phyloP scores from a whole-genome alignment of 2,329 filamentous ascomycete genomes.

The Pseudogymnoascus sp. region DNA sequence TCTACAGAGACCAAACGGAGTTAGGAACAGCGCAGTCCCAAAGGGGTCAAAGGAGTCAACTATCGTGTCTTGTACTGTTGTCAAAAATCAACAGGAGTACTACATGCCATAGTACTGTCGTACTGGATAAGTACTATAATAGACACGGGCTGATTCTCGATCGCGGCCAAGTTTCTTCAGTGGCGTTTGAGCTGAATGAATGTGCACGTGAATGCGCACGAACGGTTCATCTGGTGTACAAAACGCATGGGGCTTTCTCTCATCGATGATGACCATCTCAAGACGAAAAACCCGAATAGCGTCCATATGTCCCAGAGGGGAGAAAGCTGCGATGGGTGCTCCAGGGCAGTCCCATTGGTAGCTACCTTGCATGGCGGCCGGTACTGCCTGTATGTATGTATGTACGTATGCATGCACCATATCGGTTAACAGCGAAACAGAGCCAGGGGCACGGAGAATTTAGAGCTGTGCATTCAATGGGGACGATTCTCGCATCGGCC shows the following conservation, averaged over 20 bases:
- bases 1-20: background rate
- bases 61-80: background rate
- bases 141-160: background rate
- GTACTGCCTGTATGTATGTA: background rate
- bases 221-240: background rate
- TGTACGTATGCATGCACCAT: background rate
- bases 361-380: background rate
- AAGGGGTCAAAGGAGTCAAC: constrained; percentile 1
- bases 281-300: background rate
- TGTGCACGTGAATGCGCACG: background rate
- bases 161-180: constrained; percentile 3
- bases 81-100: background rate
- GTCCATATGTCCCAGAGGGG: background rate
- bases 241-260: background rate
- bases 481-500: constrained; percentile 6
- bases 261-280: background rate
- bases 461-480: background rate
- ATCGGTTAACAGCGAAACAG: constrained; percentile 2
- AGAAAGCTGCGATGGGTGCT: background rate
- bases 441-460: constrained; percentile 6
- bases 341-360: background rate
- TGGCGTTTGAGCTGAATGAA: background rate
- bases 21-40: constrained; percentile 1
- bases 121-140: background rate
- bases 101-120: background rate